Conservation (phyloP, 768 basidiomycete genomes). For the Rhizopogon vesiculosus region DNA sequence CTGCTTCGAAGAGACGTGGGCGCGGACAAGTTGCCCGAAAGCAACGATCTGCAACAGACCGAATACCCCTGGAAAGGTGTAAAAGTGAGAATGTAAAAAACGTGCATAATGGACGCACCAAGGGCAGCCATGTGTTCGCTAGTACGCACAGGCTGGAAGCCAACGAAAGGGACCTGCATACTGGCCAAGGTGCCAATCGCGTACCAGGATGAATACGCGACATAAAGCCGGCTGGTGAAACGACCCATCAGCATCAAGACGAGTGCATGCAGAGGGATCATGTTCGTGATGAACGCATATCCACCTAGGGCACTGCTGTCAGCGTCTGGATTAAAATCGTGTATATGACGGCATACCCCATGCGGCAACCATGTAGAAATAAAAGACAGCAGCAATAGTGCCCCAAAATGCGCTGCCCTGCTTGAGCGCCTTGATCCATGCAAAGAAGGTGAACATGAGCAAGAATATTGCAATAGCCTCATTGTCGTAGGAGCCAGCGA, state of each 20-base stretch:
- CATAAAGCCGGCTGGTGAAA: slow-evolving; percentile 87
- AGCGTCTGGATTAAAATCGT: neutral
- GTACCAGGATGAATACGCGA: slow-evolving; percentile 97
- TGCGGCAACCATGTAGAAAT: slow-evolving; percentile 99
- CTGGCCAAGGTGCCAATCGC: slow-evolving; percentile 94
- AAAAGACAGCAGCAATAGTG: slow-evolving; percentile 88
- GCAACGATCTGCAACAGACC: slow-evolving; percentile 95
- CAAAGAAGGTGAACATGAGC: slow-evolving; percentile 98
- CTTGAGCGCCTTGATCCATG: slow-evolving; percentile 96
- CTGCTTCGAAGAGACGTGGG: slow-evolving; percentile 87
- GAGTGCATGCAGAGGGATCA: slow-evolving; percentile 97
- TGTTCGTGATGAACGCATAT: slow-evolving; percentile 99
- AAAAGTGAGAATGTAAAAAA: slow-evolving; percentile 7
- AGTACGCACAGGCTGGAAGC: slow-evolving; percentile 96
- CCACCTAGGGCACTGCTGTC: slow-evolving; percentile 51
- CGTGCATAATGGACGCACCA: slow-evolving; percentile 41
- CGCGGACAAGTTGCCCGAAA: slow-evolving; percentile 84
- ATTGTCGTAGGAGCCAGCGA: slow-evolving; percentile 99
- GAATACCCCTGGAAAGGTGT: slow-evolving; percentile 65
- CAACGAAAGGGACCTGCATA: slow-evolving; percentile 99
- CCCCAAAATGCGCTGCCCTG: slow-evolving; percentile 90
- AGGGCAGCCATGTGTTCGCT: slow-evolving; percentile 99
- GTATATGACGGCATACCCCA: slow-evolving; percentile 64
- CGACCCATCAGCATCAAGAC: slow-evolving; percentile 95
- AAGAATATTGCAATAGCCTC: slow-evolving; percentile 99